Base-by-base conservation (phyloP, 192 early-diverging fungal species). In the Coemansia sp. region DNA sequence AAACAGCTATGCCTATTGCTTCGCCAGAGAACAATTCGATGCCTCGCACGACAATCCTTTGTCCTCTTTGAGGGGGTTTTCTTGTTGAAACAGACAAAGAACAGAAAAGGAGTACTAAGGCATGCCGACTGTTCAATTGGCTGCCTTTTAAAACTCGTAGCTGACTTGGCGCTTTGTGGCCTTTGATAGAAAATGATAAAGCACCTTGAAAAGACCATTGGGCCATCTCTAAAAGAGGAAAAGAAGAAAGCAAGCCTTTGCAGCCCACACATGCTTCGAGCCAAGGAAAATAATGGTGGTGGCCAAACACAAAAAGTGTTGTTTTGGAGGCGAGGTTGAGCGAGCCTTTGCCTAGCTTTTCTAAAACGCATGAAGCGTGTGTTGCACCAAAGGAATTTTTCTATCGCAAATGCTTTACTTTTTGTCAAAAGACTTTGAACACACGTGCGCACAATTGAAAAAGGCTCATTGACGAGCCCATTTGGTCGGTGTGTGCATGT, bases 21-120 rank as follows among this genome's bases (percentile, higher is more conserved):
- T 52, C 14, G 13, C 6, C 33, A 11, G 23, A 26, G 52, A 55
- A 33, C 52, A 31, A 21, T 14, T 31, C 3, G 28, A n/a, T 12
- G 33, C 34, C 20, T 58, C 56, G n/a, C 3, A 33, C 14, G 35
- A 11, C 16, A 0, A 9, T 1, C 34, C 35, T 58, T 58, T 58
- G 16, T 11, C 20, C 1, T 6, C 35, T 58, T 58, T 58, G 56
- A 11, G 13, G 33, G 33, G 2, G 5, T n/a, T 33, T 10, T 37
- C 56, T 36, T 58, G 56, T 10, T 58, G 33, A 58, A 58, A 37
- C 20, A 35, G 18, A 37, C 56, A 58, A 58, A 58, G 56, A 23
- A 14, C 18, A n/a, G 36, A 37, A 58, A 56, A 31, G 28, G 26
- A 55, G 28, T 14, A 7, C 7, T 31, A 33, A 55, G 31, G 14